These are phyloP conservation scores for Jasminum sambac DNA, from an alignment of 257 asterid species.

Conservation along the genomic window DNA sequence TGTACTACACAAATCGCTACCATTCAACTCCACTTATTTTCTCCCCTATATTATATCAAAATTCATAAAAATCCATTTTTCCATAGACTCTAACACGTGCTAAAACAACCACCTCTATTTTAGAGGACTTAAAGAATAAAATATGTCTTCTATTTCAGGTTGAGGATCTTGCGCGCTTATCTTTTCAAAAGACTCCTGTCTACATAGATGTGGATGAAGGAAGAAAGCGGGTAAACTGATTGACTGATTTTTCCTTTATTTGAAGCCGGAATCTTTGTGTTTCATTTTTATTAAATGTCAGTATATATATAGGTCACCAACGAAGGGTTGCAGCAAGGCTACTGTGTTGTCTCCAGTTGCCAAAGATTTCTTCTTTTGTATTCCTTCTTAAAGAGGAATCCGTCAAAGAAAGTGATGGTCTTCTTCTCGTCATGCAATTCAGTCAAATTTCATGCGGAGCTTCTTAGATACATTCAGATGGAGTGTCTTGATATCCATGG, in stretches of 20 bases:
- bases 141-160: constrained; percentile 53
- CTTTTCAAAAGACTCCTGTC: constrained; percentile 69
- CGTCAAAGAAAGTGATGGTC: constrained; percentile 95
- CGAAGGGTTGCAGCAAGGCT: constrained; percentile 96
- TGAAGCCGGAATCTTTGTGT: constrained; percentile 3
- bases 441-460: constrained; percentile 84
- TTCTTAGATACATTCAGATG: constrained; percentile 68
- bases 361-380: constrained; percentile 88
- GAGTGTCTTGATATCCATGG: constrained; percentile 87
- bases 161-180: constrained; percentile 92
- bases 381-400: constrained; percentile 82
- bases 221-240: constrained; percentile 66
- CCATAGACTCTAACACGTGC: no score
- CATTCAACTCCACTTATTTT: no score
- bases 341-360: constrained; percentile 77
- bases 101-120: no score
- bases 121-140: constrained; percentile 15
- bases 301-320: constrained; percentile 66
- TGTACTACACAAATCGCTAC: no score
- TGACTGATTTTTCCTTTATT: constrained; percentile 4
- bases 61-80: no score
- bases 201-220: constrained; percentile 89
- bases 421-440: constrained; percentile 94
- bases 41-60: no score
- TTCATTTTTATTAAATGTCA: constrained; percentile 8